Conservation (phyloP, 2,329 filamentous ascomycete species). For the Trichoderma koningii region DNA sequence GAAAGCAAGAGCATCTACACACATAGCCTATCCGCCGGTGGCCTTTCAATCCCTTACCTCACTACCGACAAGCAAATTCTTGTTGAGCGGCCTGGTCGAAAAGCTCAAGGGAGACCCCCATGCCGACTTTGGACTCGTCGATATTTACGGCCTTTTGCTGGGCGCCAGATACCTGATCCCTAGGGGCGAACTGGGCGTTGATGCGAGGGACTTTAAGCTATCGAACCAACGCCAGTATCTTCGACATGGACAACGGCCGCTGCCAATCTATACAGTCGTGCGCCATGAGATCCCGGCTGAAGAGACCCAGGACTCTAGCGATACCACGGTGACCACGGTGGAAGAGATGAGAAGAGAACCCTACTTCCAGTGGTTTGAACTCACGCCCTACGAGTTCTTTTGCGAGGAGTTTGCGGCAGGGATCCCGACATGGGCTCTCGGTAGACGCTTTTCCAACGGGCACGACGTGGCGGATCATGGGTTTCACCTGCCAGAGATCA, state of each 20-base stretch:
- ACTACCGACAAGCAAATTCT: conserved; percentile 88
- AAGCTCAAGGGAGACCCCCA: conserved; percentile 74
- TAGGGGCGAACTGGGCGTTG: conserved; percentile 73
- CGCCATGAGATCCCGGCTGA: conserved; percentile 87
- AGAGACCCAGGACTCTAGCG: conserved; percentile 41
- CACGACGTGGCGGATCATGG: conserved; percentile 58
- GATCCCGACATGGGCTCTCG: conserved; percentile 92
- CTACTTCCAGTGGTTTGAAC: conserved; percentile 99
- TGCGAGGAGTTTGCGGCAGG: conserved; percentile 90
- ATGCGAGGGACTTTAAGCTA: conserved; percentile 80
- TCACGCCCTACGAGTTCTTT: conserved; percentile 92
- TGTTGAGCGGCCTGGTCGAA: conserved; percentile 86
- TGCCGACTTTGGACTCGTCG: conserved; percentile 85
- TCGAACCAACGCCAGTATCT: conserved; percentile 81
- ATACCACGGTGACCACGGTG: conserved; percentile 39
- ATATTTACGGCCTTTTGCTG: conserved; percentile 85
- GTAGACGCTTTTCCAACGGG: conserved; percentile 77
- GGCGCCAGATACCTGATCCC: conserved; percentile 81
- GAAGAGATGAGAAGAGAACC: conserved; percentile 63
- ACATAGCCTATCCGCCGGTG: conserved; percentile 89
- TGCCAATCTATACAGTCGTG: conserved; percentile 95
- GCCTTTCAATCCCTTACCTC: conserved; percentile 80
- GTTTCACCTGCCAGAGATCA: conserved; percentile 76
- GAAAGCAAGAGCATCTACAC: conserved; percentile 79
- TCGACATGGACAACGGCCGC: conserved; percentile 74